Percentiles rank a stretch among this genome's conserved stretches.
Evolutionary conservation across 2,329 filamentous ascomycete genomes (phyloP).

Genomic region (Lecanicillium sp.): DNA sequence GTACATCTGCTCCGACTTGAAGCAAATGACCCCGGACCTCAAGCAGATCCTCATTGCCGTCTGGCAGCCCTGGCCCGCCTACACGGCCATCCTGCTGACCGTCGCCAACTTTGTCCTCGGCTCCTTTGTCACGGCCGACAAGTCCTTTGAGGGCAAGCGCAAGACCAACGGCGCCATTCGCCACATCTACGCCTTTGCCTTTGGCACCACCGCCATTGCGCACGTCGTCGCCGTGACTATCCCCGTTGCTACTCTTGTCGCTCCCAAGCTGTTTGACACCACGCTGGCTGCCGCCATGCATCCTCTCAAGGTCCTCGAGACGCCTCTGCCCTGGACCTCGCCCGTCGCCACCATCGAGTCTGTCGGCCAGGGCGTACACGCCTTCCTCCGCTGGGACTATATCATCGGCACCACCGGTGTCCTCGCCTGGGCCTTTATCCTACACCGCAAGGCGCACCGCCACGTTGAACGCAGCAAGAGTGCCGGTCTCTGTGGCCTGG

Average conservation of each 20-base stretch:
- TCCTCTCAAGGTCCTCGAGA: conserved; percentile 10
- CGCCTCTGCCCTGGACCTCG: conserved; percentile 10
- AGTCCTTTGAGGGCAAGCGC: conserved; percentile 1
- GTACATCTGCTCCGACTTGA: too few species aligned
- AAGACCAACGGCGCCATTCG: conserved; percentile 7
- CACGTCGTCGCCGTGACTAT: conserved; percentile 9
- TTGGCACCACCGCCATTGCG: conserved; percentile 10
- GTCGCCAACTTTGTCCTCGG: conserved; percentile 3
- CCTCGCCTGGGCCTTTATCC: conserved; percentile 12
- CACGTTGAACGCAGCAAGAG: conserved; percentile 3
- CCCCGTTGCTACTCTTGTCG: conserved; percentile 7
- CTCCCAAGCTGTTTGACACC: conserved; percentile 8
- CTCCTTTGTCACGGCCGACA: neutral
- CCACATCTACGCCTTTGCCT: conserved; percentile 11
- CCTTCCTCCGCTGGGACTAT: conserved; percentile 14
- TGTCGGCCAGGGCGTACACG: conserved; percentile 12
- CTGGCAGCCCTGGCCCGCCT: conserved; percentile 16
- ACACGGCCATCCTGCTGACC: conserved; percentile 10
- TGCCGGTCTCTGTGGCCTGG: neutral
- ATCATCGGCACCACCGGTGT: conserved; percentile 11
- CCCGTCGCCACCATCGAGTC: conserved; percentile 8
- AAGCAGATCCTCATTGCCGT: conserved; percentile 14
- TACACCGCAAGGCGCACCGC: conserved; percentile 8
- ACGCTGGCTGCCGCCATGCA: conserved; percentile 9
- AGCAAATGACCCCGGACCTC: conserved; percentile 10